Base-by-base conservation (phyloP, 805 yeast species). In the Maudiozyma pseudohumilis region DNA sequence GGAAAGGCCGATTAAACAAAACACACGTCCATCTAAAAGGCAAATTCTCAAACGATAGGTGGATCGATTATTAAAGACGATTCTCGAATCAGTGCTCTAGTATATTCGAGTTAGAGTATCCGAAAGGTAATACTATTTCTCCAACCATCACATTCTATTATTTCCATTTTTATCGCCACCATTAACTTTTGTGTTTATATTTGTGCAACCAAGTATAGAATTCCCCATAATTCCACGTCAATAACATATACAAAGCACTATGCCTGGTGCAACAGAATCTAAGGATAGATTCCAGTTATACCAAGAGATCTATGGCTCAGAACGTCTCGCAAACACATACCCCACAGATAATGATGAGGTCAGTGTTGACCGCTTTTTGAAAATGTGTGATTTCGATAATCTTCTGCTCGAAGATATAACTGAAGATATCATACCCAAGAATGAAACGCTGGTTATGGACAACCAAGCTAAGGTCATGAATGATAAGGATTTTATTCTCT, bases 221-320 rank as follows among this genome's bases (percentile, higher is more conserved):
- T n/a, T n/a, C n/a, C n/a, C n/a, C n/a, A n/a, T n/a, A n/a, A n/a
- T n/a, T n/a, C n/a, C n/a, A n/a, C n/a, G n/a, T n/a, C n/a, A n/a
- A n/a, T n/a, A n/a, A n/a, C n/a, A 13, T 13, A 11, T 9, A 28
- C 15, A 28, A 28, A 13, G 18, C 18, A 28, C 23, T 12, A 34
- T 34, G 37, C 26, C 13, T 13, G 25, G 21, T 19, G 28, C 21
- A 17, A 16, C 20, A 7, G 28, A 24, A 13, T 15, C 32, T 7
- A 21, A 20, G n/a, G 18, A 36, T 11, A 29, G 39, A 17, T 41
- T 28, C 21, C 15, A 46, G 13, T 36, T 50, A n/a, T 54, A 42
- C 39, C 39, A 50, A 8, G 56, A 56, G 21, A 49, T 54, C 2
- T 56, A 54, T 36, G 60, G 59, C 15, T 40, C 51, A 15, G 47